phyloP scores from a whole-genome alignment of 2,329 filamentous ascomycete species.

The Aciculosporium take region DNA sequence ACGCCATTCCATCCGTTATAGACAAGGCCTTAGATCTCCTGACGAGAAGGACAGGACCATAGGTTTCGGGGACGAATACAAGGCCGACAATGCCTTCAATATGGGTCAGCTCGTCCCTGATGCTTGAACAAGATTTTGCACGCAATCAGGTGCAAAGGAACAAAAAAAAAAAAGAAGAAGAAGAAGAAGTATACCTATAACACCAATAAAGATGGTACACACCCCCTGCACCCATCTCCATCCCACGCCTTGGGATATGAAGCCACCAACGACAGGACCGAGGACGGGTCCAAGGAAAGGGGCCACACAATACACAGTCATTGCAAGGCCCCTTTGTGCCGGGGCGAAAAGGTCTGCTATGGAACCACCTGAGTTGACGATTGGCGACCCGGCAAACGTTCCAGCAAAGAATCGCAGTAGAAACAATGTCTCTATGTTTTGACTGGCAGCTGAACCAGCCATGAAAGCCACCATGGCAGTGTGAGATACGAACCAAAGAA shows the following conservation, averaged over 20 bases:
- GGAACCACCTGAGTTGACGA: slow-evolving; percentile 49
- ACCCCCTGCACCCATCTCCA: slow-evolving; percentile 54
- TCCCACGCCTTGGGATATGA: slow-evolving; percentile 42
- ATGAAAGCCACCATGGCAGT: slow-evolving; percentile 46
- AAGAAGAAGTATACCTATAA: too few species aligned
- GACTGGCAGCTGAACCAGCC: slow-evolving; percentile 40
- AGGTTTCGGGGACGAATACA: slow-evolving; percentile 51
- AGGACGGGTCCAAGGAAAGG: slow-evolving; percentile 49
- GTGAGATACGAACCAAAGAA: slow-evolving; percentile 46
- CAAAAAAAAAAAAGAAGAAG: too few species aligned
- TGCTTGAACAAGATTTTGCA: too few species aligned
- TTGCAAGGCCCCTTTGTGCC: slow-evolving; percentile 40
- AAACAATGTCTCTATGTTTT: slow-evolving; percentile 45
- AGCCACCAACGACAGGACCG: slow-evolving; percentile 49
- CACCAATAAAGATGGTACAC: slow-evolving; percentile 46
- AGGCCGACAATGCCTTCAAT: too few species aligned
- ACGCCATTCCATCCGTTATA: slow-evolving; percentile 38
- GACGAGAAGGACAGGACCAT: slow-evolving; percentile 41
- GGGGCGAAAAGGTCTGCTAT: slow-evolving; percentile 49
- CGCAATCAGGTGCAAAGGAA: too few species aligned
- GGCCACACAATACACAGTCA: slow-evolving; percentile 45
- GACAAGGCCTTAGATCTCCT: slow-evolving; percentile 36
- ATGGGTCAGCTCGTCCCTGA: too few species aligned
- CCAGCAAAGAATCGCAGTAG: slow-evolving; percentile 58
- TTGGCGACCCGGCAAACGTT: slow-evolving; percentile 45